Evolutionary conservation across 2,329 filamentous ascomycete species (phyloP), one percentile per base, ranked within the genome.

Genomic region (Raffaelea arxii): DNA sequence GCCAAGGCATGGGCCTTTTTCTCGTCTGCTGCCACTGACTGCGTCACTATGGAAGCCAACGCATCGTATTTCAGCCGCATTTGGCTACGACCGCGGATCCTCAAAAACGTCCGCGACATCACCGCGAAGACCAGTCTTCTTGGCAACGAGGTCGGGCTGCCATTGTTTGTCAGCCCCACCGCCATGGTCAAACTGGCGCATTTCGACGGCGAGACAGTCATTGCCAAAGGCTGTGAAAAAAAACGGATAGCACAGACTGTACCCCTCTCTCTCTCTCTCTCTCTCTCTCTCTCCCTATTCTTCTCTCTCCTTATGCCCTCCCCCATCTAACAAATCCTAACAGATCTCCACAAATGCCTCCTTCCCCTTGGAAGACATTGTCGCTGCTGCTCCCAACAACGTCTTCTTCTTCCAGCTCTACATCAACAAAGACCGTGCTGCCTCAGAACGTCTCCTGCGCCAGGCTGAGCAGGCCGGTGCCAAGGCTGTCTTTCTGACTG

Each of bases 1-100:
- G 69, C 72, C 21, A 84, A 85, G 56, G 75, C 80, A n/a, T 84
- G 78, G 77, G 81, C 80, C 1, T 85, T 84, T 56, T 76, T 80
- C 57, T 82, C 77, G 19, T 82, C 78, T 9, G 81, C 80, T 2
- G 76, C 80, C 11, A 83, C 78, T 6, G 81, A 73, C 56, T 60
- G 67, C n/a, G 71, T 71, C 55, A 77, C 81, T 32, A 75, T 80
- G 41, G 53, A 51, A 43, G 68, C 71, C 43, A 85, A 84, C 58
- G 68, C 65, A 22, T 65, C 69, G 0, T 65, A 70, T 50, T 80
- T 79, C 54, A 63, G 69, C 36, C 61, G 69, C 23, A 79, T 84
- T 51, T 69, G 69, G 59, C 69, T 84, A 5, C 73, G 80, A 0
- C 79, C 78, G 0, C 69, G 77, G 19, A 68, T 79, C 24, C 62